Evolutionary conservation across 495 filamentous ascomycete species (phyloP).

Genomic region (Darksidea phi): DNA sequence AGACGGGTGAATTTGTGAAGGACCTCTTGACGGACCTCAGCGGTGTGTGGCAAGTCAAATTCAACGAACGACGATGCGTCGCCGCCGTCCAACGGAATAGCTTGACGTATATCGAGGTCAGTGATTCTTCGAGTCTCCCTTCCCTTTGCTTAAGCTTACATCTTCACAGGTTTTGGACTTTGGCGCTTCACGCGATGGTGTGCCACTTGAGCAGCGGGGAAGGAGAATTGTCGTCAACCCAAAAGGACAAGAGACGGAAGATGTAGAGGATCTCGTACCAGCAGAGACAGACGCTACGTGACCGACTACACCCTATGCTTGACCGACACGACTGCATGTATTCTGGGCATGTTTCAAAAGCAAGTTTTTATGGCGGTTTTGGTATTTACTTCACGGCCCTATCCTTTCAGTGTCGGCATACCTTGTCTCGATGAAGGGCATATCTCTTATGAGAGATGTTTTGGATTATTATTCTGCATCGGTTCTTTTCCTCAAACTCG

Average conservation of each 20-base stretch:
- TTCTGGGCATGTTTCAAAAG: slow-evolving; percentile 6
- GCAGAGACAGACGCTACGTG: slow-evolving; percentile 12
- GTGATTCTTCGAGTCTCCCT: slow-evolving; percentile 27
- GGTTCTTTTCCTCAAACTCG: no score
- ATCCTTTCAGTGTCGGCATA: no score
- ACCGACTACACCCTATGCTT: slow-evolving; percentile 1
- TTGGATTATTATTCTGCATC: no score
- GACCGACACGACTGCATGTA: slow-evolving; percentile 10
- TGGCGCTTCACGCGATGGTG: slow-evolving; percentile 68
- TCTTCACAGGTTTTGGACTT: slow-evolving; percentile 51
- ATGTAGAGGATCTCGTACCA: slow-evolving; percentile 37
- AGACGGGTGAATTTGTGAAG: slow-evolving; percentile 84
- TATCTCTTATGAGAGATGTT: no score
- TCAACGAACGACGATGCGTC: slow-evolving; percentile 92
- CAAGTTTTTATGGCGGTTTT: slow-evolving; percentile 15
- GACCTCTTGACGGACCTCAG: slow-evolving; percentile 94
- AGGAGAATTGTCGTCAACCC: slow-evolving; percentile 75
- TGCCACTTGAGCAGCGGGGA: slow-evolving; percentile 63
- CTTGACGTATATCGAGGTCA: slow-evolving; percentile 93
- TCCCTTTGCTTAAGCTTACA: slow-evolving; percentile 9
- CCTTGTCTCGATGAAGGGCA: no score
- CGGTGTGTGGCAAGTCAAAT: slow-evolving; percentile 98
- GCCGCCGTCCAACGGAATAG: slow-evolving; percentile 92
- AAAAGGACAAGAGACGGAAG: slow-evolving; percentile 42
- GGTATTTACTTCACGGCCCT: slow-evolving; percentile 4